These are phyloP conservation scores for Achaetomiella virescens DNA, from an alignment of 495 filamentous ascomycete genomes.

Conservation along the genomic window DNA sequence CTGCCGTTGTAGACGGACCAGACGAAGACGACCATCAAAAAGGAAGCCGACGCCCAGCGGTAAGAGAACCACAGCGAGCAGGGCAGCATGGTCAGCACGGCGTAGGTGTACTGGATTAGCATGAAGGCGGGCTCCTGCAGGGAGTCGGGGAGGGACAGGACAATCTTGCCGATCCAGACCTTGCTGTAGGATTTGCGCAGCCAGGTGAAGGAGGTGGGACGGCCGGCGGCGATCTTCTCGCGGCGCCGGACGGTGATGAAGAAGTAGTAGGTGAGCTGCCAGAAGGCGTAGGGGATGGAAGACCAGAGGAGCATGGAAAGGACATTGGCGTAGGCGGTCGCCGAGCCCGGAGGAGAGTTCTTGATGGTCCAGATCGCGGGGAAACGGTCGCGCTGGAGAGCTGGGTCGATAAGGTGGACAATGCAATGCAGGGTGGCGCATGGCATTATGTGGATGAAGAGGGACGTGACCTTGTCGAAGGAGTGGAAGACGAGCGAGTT, in stretches of 20 bases:
- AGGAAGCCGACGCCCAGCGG: slow-evolving; percentile 67
- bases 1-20: slow-evolving; percentile 95
- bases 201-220: slow-evolving; percentile 97
- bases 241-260: slow-evolving; percentile 87
- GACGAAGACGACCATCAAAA: slow-evolving; percentile 71
- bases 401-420: slow-evolving; percentile 68
- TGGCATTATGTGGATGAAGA: slow-evolving; percentile 99
- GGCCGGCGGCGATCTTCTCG: slow-evolving; percentile 91
- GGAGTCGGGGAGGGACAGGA: slow-evolving; percentile 64
- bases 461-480: slow-evolving; percentile 89
- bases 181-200: slow-evolving; percentile 83
- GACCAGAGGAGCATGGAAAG: slow-evolving; percentile 88
- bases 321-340: slow-evolving; percentile 70
- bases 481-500: slow-evolving; percentile 98
- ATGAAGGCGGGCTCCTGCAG: slow-evolving; percentile 91
- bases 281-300: slow-evolving; percentile 82
- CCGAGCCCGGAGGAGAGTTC: slow-evolving; percentile 59
- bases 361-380: slow-evolving; percentile 82
- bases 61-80: slow-evolving; percentile 95
- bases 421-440: slow-evolving; percentile 87
- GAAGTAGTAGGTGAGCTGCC: slow-evolving; percentile 89
- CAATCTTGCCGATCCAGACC: slow-evolving; percentile 77
- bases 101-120: slow-evolving; percentile 89
- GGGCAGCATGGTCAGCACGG: slow-evolving; percentile 85
- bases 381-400: slow-evolving; percentile 62